Percentiles rank a stretch among this genome's conserved stretches.
phyloP scores from a whole-genome alignment of 2,329 filamentous ascomycete species.

The Xylaria sp. region DNA sequence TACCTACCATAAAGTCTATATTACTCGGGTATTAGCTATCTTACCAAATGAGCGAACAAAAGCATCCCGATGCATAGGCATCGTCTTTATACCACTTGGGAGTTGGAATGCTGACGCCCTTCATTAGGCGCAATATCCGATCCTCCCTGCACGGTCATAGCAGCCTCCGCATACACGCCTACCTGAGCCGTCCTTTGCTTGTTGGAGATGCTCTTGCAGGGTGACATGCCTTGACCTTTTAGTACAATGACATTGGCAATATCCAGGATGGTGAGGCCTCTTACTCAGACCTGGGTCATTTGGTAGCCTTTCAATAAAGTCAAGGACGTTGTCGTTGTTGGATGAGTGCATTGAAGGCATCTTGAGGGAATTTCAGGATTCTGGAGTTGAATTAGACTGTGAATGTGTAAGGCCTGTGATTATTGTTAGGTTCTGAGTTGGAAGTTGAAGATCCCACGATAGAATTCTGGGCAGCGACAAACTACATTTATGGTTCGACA shows the following conservation, averaged over 20 bases:
- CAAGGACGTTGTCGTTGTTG: background rate
- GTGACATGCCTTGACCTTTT: background rate
- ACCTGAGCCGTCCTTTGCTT: slow-evolving; percentile 10
- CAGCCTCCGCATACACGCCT: slow-evolving; percentile 37
- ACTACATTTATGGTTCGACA: too few species aligned
- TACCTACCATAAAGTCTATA: too few species aligned
- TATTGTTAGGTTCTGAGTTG: too few species aligned
- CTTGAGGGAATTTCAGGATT: background rate
- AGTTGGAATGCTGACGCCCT: background rate
- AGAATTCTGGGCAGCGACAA: too few species aligned
- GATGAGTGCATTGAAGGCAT: slow-evolving; percentile 5
- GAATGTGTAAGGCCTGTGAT: too few species aligned
- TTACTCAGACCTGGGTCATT: background rate
- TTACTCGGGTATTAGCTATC: too few species aligned
- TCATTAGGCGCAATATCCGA: slow-evolving; percentile 32
- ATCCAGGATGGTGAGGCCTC: background rate
- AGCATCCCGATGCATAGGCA: background rate
- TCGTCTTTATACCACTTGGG: background rate
- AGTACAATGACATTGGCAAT: slow-evolving; percentile 24
- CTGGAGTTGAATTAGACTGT: too few species aligned
- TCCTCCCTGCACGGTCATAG: slow-evolving; percentile 19
- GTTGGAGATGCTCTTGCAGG: background rate
- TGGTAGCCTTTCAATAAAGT: background rate
- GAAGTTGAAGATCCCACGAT: too few species aligned
- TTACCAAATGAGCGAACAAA: background rate